Evolutionary conservation across 2,329 filamentous ascomycete genomes (phyloP).

Genomic region (Cladosporium colombiae): DNA sequence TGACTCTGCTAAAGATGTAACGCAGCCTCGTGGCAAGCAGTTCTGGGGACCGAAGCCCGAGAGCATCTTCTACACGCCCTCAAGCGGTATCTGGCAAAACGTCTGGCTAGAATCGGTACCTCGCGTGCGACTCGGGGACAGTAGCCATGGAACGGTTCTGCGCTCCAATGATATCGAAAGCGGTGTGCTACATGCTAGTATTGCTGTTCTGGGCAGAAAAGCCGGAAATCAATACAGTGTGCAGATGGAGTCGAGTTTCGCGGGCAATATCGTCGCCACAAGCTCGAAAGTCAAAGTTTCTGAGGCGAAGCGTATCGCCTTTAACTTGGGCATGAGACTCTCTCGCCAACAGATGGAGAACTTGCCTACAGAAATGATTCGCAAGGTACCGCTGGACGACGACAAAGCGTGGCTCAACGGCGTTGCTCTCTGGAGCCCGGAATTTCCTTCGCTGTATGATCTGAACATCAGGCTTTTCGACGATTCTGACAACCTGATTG

Average conservation of each 20-base stretch:
- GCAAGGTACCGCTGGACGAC: constrained; percentile 36
- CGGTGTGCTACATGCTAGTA: constrained; percentile 53
- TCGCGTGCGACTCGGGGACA: constrained; percentile 53
- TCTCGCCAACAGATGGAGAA: constrained; percentile 43
- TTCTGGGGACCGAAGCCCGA: constrained; percentile 61
- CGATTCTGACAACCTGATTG: constrained; percentile 44
- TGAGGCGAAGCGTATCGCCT: constrained; percentile 30
- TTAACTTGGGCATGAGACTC: constrained; percentile 46
- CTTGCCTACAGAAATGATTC: constrained; percentile 42
- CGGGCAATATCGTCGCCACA: constrained; percentile 51
- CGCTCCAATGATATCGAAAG: constrained; percentile 55
- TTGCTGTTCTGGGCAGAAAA: constrained; percentile 54
- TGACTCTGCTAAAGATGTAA: constrained; percentile 65
- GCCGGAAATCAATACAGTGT: constrained; percentile 52
- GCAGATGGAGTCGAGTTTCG: constrained; percentile 56
- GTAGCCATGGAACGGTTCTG: constrained; percentile 60
- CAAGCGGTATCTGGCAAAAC: constrained; percentile 73
- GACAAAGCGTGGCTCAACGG: constrained; percentile 52
- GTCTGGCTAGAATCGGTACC: constrained; percentile 69
- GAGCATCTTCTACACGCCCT: constrained; percentile 71
- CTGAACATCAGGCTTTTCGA: constrained; percentile 56
- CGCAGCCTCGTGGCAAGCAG: constrained; percentile 68
- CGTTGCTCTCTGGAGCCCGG: constrained; percentile 64
- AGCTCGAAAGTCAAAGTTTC: constrained; percentile 47
- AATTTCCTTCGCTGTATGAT: constrained; percentile 59